Evolutionary conservation across 1,284 basidiomycete genomes (phyloP).

Genomic region (Mrakiaceae sp.): DNA sequence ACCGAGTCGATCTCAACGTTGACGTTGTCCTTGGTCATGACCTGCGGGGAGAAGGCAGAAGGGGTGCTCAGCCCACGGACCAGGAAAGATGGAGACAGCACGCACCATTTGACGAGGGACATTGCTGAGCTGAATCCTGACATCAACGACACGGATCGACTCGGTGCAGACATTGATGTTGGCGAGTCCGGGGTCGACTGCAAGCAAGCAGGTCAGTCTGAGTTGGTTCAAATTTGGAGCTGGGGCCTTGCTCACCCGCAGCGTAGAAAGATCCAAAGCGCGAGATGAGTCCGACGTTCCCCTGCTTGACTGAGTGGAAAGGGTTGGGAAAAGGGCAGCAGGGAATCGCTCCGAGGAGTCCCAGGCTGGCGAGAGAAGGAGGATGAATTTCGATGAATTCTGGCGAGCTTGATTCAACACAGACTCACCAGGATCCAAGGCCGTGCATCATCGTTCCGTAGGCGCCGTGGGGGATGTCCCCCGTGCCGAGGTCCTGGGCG

Average conservation of each 20-base stretch:
- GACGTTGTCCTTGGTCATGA: conserved; percentile 55
- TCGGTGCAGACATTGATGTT: conserved; percentile 91
- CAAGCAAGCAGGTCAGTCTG: conserved; percentile 36
- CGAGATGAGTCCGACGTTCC: conserved; percentile 82
- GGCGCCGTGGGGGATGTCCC: conserved; percentile 39
- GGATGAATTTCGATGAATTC: not conserved
- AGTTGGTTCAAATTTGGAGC: not conserved
- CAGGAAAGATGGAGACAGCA: not conserved
- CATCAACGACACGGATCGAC: conserved; percentile 63
- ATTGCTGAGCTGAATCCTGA: conserved; percentile 82
- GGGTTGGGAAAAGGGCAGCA: conserved; percentile 60
- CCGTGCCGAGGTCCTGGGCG: conserved; percentile 69
- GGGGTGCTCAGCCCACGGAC: not conserved
- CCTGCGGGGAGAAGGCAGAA: conserved; percentile 50
- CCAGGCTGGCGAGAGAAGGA: conserved; percentile 35
- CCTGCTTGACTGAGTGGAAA: conserved; percentile 47
- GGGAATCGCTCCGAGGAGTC: conserved; percentile 65
- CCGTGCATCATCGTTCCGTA: conserved; percentile 47
- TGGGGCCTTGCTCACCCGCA: conserved; percentile 21
- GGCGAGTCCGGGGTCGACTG: conserved; percentile 83
- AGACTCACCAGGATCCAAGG: conserved; percentile 31
- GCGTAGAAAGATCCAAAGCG: conserved; percentile 93
- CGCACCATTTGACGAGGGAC: conserved; percentile 74
- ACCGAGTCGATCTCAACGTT: conserved; percentile 53
- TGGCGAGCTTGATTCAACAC: not conserved